These are phyloP conservation scores for Pichia sp. DNA, from an alignment of 1,139 yeast species.

Conservation along the genomic window DNA sequence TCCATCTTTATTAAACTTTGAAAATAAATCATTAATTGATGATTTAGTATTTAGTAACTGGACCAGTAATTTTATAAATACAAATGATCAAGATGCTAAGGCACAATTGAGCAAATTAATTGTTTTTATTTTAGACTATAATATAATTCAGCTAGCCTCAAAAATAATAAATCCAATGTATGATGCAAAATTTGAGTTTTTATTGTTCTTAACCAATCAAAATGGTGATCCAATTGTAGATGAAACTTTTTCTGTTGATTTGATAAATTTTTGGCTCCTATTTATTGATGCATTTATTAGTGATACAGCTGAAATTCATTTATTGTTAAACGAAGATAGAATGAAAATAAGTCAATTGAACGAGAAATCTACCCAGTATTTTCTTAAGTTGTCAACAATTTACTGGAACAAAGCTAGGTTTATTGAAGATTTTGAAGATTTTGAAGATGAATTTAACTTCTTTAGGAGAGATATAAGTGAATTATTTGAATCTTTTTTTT, in stretches of 20 bases:
- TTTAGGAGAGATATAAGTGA: conserved; percentile 74
- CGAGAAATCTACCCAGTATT: conserved; percentile 33
- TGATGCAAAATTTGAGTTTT: conserved; percentile 40
- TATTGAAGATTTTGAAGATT: conserved; percentile 22
- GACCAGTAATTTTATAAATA: conserved; percentile 33
- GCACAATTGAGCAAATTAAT: conserved; percentile 45
- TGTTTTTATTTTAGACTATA: conserved; percentile 46
- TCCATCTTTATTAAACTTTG: conserved; percentile 35
- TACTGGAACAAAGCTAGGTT: conserved; percentile 60
- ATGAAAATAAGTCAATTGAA: conserved; percentile 27
- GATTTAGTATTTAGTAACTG: conserved; percentile 38
- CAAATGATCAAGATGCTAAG: conserved; percentile 35
- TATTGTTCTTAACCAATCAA: conserved; percentile 51
- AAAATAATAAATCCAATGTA: conserved; percentile 37
- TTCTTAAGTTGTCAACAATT: conserved; percentile 42
- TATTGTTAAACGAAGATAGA: conserved; percentile 29
- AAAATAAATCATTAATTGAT: conserved; percentile 27
- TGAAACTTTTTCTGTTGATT: conserved; percentile 59
- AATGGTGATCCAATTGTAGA: conserved; percentile 60
- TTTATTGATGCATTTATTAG: conserved; percentile 58
- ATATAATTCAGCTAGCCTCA: conserved; percentile 44
- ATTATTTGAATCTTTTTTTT: conserved; percentile 61
- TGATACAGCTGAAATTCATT: conserved; percentile 41
- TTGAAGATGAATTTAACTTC: conserved; percentile 48
- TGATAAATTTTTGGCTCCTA: conserved; percentile 77